Conservation (phyloP, 257 asterid genomes). For the Solanum sejunctum region DNA sequence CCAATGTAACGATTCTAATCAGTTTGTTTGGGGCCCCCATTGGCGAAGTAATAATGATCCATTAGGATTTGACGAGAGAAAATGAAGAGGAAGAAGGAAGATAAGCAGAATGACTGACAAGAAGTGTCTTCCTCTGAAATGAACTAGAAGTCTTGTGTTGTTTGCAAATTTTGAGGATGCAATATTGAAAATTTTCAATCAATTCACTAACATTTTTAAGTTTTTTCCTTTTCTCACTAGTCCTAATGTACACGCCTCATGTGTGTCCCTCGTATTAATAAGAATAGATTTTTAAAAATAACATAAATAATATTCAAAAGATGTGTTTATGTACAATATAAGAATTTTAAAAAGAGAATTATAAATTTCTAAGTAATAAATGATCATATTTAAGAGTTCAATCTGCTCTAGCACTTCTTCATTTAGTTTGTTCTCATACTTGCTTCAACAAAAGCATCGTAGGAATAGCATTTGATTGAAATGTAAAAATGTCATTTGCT, state of each 20-base stretch:
- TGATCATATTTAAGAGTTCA: too few species aligned
- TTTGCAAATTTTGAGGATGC: neutral
- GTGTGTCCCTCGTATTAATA: neutral
- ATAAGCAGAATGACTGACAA: neutral
- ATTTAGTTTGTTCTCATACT: too few species aligned
- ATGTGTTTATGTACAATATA: neutral
- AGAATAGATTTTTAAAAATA: neutral
- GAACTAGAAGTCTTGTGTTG: neutral
- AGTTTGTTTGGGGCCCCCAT: slow-evolving; percentile 14
- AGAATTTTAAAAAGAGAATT: neutral
- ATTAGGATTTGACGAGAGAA: neutral
- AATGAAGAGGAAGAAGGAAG: neutral
- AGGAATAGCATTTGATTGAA: too few species aligned
- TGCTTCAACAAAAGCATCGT: too few species aligned
- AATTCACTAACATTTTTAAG: neutral
- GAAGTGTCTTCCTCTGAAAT: neutral
- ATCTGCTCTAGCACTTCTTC: too few species aligned
- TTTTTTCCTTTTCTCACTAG: neutral
- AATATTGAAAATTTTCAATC: neutral
- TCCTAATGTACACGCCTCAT: neutral
- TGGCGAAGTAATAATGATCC: slow-evolving; percentile 64
- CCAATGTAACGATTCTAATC: slow-evolving; percentile 75
- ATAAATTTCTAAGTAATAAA: too few species aligned
- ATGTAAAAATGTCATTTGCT: too few species aligned
- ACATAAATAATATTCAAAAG: neutral